Evolutionary conservation across 2,329 filamentous ascomycete genomes (phyloP), one percentile per base, ranked within the genome.

Genomic region (Karstenula rhodostoma): DNA sequence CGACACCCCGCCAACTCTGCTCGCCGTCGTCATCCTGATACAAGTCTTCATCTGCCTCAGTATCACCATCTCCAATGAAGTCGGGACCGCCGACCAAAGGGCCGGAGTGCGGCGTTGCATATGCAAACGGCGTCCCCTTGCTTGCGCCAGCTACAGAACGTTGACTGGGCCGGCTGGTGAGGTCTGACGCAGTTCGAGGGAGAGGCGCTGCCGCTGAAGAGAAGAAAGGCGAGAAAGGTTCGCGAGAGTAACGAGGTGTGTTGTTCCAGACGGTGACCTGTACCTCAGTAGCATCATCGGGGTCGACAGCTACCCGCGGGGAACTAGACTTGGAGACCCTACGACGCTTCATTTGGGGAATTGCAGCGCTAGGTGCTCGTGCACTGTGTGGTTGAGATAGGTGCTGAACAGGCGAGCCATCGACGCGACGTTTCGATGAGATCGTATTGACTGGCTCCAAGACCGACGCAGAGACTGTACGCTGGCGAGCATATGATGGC

Each of bases 91-190:
- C 75, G n/a, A 76, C 53, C 40, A 78, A 69, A 0, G 70, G 70
- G 0, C 75, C 75, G 69, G 90, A 93, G 71, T 89, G 84, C 0
- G 91, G 91, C 0, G 91, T 94, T 2, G 90, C 89, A 69, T 93
- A 93, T n/a, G 87, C 88, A 65, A 88, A 88, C 1, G 83, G 83
- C 0, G 89, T 90, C 0, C 85, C 59, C 70, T 76, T 67, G 59
- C 70, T 68, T 4, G 64, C 61, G 74, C 70, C 57, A 32, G 67
- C 66, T 10, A 65, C 57, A 43, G 70, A 75, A n/a, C 73, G 68
- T 78, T 85, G 50, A 78, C 83, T 57, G 19, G 71, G 71, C 77
- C 85, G 32, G 78, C 78, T 80, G 61, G 64, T 67, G n/a, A 70
- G 59, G 51, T 77, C 74, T 8, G 73, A 77, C 44, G 68, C 72